Evolutionary conservation across 2,329 filamentous ascomycete species (phyloP).

Genomic region (Clonostachys solani): DNA sequence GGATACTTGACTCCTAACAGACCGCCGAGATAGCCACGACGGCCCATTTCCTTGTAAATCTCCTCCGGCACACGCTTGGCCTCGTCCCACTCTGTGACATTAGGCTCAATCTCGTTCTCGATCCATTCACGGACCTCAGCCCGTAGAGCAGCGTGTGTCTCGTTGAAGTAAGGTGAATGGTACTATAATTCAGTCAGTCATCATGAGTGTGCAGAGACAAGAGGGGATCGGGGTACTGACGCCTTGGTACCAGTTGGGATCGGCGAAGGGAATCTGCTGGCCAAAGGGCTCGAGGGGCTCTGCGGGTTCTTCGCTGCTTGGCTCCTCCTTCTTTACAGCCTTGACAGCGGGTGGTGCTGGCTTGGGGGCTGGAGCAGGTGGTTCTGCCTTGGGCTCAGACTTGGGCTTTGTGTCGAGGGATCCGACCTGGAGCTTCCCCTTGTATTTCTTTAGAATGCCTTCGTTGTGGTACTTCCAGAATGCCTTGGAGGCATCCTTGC

Average conservation of each 20-base stretch:
- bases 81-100: conserved; percentile 96
- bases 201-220: not conserved
- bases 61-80: conserved; percentile 81
- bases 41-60: conserved; percentile 95
- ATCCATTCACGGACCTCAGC: conserved; percentile 92
- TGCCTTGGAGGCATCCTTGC: conserved; percentile 63
- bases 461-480: conserved; percentile 82
- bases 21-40: conserved; percentile 88
- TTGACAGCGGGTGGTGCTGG: conserved; percentile 21
- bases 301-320: conserved; percentile 37
- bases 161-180: conserved; percentile 95
- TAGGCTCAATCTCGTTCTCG: conserved; percentile 81
- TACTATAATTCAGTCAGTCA: conserved; percentile 51
- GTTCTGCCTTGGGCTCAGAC: conserved; percentile 48
- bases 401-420: conserved; percentile 86
- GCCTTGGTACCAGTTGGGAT: conserved; percentile 92
- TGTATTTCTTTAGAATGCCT: conserved; percentile 82
- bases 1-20: conserved; percentile 83
- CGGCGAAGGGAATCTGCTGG: conserved; percentile 82
- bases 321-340: conserved; percentile 17
- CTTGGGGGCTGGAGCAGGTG: conserved; percentile 35
- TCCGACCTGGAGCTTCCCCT: conserved; percentile 71
- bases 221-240: conserved; percentile 45
- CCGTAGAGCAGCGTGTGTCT: conserved; percentile 86
- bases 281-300: conserved; percentile 84